Evolutionary conservation across 2,329 filamentous ascomycete species (phyloP), one percentile per base, ranked within the genome.

Genomic region (Pyricularia sp.): DNA sequence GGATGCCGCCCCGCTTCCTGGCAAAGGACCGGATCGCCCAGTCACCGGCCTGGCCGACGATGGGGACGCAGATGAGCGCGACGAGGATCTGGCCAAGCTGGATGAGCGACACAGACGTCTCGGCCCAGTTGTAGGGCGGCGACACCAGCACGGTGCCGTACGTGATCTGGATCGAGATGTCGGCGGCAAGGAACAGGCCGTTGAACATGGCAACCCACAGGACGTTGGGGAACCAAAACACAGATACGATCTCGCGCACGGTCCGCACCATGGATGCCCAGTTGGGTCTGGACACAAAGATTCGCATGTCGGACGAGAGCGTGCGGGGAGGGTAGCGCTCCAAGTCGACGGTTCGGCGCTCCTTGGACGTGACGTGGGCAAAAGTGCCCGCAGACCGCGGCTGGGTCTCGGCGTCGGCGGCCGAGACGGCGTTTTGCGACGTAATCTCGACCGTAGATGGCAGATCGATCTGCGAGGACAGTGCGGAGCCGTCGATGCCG

Each of bases 131-230:
- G 71, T 81, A 81, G 0, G 78, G 77, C 0, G 77, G 68, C 1
- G 71, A 71, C 3, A 75, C 73, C 23, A 81, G 67, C 50, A 81
- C 78, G 36, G 68, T 74, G 25, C 77, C 75, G 69, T 81, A 82
- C 0, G 79, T 81, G 0, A 79, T 81, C 7, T 77, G 77, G 23
- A 82, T 77, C n/a, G 78, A 79, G 26, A 82, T 77, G 69, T 81
- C 81, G 65, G 78, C 75, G 1, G 80, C 80, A 17, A 70, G 64
- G 4, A 64, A 65, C 12, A 71, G 58, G 20, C 69, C 68, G 59
- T 69, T 70, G 17, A 69, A 65, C 58, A 67, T 55, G 36, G 69
- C 17, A 26, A 65, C 68, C 68, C 64, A 66, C n/a, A 69, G 64
- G 1, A 69, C 42, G 64, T 66, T 50, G 26, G 67, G 67, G 67